Conservation (phyloP, 768 basidiomycete species). For the Cystofilobasidium bisporidii region DNA sequence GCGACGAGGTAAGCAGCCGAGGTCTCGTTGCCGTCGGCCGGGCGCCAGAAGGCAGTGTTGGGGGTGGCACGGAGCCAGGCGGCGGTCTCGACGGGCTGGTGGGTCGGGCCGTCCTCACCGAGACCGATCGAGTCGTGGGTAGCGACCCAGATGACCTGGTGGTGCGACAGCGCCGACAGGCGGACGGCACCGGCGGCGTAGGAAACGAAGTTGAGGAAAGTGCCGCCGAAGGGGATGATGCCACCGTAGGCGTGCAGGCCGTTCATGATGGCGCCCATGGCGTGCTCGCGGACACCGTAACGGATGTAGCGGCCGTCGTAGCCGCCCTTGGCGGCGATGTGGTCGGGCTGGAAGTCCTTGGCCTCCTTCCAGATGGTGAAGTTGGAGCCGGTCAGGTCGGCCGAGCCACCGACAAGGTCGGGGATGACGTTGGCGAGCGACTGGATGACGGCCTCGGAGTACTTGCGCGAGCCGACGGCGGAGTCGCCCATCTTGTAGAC, state of each 20-base stretch:
- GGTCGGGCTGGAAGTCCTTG: slow-evolving; percentile 83
- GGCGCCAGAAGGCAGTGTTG: slow-evolving; percentile 77
- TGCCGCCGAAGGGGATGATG: slow-evolving; percentile 80
- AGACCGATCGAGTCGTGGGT: slow-evolving; percentile 62
- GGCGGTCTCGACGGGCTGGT: slow-evolving; percentile 86
- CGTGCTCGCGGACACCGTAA: slow-evolving; percentile 96
- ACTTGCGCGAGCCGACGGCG: slow-evolving; percentile 83
- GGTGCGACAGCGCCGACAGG: slow-evolving; percentile 75
- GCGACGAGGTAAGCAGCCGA: slow-evolving; percentile 80
- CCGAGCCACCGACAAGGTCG: slow-evolving; percentile 79
- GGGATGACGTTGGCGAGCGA: slow-evolving; percentile 65
- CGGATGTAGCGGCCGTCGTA: slow-evolving; percentile 86
- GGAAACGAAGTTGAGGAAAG: slow-evolving; percentile 86
- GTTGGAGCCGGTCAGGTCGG: slow-evolving; percentile 86
- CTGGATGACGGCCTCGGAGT: slow-evolving; percentile 79
- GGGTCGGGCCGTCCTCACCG: slow-evolving; percentile 90
- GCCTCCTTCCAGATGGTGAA: slow-evolving; percentile 55
- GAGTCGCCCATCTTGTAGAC: slow-evolving; percentile 72
- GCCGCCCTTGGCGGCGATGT: slow-evolving; percentile 61
- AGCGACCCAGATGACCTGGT: slow-evolving; percentile 90
- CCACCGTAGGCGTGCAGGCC: slow-evolving; percentile 82
- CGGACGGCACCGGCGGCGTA: slow-evolving; percentile 89
- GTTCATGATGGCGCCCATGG: slow-evolving; percentile 91
- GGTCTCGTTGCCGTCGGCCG: slow-evolving; percentile 95
- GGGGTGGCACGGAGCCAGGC: slow-evolving; percentile 79